phyloP scores from a whole-genome alignment of 192 early-diverging fungal species.

The Allomyces arbusculus region DNA sequence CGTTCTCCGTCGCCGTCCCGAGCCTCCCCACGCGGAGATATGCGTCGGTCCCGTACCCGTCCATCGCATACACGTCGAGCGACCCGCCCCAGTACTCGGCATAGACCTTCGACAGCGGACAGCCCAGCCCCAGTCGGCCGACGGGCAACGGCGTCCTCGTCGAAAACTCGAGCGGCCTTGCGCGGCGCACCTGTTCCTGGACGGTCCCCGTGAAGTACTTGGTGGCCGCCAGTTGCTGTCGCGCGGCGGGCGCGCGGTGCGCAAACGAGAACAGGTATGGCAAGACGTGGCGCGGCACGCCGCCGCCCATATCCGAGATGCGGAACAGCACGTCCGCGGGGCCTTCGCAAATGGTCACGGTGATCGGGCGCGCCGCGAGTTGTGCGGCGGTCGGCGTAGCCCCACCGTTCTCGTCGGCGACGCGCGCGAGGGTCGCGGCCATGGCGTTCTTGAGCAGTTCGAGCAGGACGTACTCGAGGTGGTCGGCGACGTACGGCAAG shows the following conservation, averaged over 20 bases:
- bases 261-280: conserved; percentile 65
- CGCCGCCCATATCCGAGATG: conserved; percentile 85
- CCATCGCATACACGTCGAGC: conserved; percentile 55
- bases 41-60: conserved; percentile 78
- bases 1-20: conserved; percentile 42
- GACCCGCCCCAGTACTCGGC: conserved; percentile 90
- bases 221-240: conserved; percentile 22
- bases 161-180: neutral
- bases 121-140: conserved; percentile 60
- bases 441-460: conserved; percentile 40
- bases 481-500: conserved; percentile 87
- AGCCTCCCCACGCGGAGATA: conserved; percentile 62
- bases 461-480: conserved; percentile 82
- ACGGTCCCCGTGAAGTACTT: neutral
- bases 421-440: neutral
- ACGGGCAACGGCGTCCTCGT: conserved; percentile 3
- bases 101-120: conserved; percentile 72
- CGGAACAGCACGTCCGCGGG: conserved; percentile 62
- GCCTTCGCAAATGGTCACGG: conserved; percentile 60
- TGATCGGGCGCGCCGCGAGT: conserved; percentile 37
- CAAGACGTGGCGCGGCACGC: conserved; percentile 44
- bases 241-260: conserved; percentile 26
- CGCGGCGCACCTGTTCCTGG: neutral
- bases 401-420: neutral
- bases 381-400: conserved; percentile 6